Conservation (phyloP, 164 flowering plant species). For the Berberis thunbergii region DNA sequence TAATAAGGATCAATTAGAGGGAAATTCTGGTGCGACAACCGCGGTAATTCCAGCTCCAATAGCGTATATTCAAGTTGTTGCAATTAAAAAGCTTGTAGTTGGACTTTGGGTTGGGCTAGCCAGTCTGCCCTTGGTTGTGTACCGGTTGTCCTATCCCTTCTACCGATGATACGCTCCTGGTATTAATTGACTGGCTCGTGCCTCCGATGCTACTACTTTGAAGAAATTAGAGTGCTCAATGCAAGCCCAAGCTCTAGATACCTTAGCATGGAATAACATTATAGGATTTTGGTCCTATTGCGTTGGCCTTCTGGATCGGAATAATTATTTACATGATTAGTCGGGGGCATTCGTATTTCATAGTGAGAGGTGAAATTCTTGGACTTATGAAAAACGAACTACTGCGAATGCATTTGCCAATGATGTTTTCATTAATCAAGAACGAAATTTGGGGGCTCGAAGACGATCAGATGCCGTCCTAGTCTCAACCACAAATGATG, state of each 20-base stretch:
- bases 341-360: slow-evolving; percentile 5
- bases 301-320: slow-evolving; percentile 1
- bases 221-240: slow-evolving; percentile 2
- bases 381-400: background rate
- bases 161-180: background rate
- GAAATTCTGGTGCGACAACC: background rate
- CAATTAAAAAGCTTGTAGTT: slow-evolving; percentile 1
- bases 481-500: too few relatives aligned
- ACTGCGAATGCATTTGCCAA: slow-evolving; percentile 7
- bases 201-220: background rate
- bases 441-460: background rate
- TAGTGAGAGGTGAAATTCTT: slow-evolving; percentile 5
- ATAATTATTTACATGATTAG: background rate
- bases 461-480: too few relatives aligned
- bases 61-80: slow-evolving; percentile 1
- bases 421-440: slow-evolving; percentile 7
- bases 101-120: background rate
- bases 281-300: slow-evolving; percentile 1
- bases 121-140: too few relatives aligned
- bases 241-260: background rate
- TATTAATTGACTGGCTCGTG: background rate
- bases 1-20: slow-evolving; percentile 1
- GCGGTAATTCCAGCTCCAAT: background rate
- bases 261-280: background rate
- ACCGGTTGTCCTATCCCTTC: too few relatives aligned